These are phyloP conservation scores for Citrullus amarus DNA, from an alignment of 306 rosid species.

Conservation along the genomic window DNA sequence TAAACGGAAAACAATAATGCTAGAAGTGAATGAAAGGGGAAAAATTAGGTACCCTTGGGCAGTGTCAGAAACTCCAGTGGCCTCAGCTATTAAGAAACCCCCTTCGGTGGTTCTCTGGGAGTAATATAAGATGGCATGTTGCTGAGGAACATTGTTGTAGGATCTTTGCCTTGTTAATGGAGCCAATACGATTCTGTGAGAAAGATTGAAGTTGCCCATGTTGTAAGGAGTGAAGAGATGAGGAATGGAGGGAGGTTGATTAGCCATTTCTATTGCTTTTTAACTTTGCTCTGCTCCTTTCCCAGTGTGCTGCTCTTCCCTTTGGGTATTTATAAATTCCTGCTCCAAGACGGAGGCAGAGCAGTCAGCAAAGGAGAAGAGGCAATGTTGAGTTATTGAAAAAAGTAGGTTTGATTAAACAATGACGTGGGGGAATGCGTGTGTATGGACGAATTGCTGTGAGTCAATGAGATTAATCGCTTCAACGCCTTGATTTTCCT, in stretches of 20 bases:
- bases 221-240: conserved; percentile 32
- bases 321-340: neutral
- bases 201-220: conserved; percentile 36
- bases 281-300: neutral
- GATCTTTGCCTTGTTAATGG: conserved; percentile 37
- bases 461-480: too few relatives aligned
- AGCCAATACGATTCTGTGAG: conserved; percentile 51
- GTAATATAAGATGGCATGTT: conserved; percentile 51
- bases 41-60: conserved; percentile 31
- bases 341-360: too few relatives aligned
- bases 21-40: neutral
- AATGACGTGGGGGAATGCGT: neutral
- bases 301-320: neutral
- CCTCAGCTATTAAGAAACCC: conserved; percentile 36
- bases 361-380: neutral
- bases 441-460: neutral
- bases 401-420: neutral
- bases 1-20: too few relatives aligned
- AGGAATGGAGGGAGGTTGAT: neutral
- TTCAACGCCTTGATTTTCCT: too few relatives aligned
- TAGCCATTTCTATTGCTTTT: neutral
- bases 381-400: too few relatives aligned
- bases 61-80: conserved; percentile 36
- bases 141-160: conserved; percentile 41
- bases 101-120: conserved; percentile 50